phyloP scores from a whole-genome alignment of 805 yeast species.

The Blastobotrys americana region DNA sequence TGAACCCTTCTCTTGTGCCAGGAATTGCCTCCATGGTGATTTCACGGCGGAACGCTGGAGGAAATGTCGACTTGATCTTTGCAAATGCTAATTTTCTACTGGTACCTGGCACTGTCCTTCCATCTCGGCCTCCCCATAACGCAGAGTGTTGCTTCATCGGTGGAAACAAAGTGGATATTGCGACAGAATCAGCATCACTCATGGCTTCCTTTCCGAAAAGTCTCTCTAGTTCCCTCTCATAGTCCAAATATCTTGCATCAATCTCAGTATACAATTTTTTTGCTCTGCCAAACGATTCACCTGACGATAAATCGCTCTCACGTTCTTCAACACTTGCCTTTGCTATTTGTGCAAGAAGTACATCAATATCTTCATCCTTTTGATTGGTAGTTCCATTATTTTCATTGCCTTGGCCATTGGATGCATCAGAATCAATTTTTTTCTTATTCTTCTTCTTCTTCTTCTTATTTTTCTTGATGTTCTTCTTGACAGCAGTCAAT shows the following conservation, averaged over 20 bases:
- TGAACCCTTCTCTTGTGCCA: conserved; percentile 37
- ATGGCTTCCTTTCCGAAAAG: conserved; percentile 52
- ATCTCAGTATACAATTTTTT: conserved; percentile 45
- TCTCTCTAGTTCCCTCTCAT: conserved; percentile 64
- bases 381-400: no score
- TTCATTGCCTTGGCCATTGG: no score
- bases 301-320: conserved; percentile 21
- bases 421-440: conserved; percentile 19
- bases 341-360: conserved; percentile 10
- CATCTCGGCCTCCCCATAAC: conserved; percentile 83
- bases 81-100: conserved; percentile 59
- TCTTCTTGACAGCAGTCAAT: conserved; percentile 22
- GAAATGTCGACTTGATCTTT: conserved; percentile 71
- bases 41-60: conserved; percentile 60
- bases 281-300: no score
- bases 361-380: conserved; percentile 11
- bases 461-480: conserved; percentile 18
- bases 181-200: conserved; percentile 23
- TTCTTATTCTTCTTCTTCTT: conserved; percentile 16
- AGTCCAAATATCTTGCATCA: conserved; percentile 52
- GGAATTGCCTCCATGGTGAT: conserved; percentile 50
- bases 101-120: conserved; percentile 67
- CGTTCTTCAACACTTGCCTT: neutral
- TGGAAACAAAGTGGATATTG: conserved; percentile 17
- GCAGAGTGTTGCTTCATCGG: conserved; percentile 47